Evolutionary conservation across 192 early-diverging fungal genomes (phyloP), one percentile per base, ranked within the genome.

Genomic region (Geosiphon pyriformis): DNA sequence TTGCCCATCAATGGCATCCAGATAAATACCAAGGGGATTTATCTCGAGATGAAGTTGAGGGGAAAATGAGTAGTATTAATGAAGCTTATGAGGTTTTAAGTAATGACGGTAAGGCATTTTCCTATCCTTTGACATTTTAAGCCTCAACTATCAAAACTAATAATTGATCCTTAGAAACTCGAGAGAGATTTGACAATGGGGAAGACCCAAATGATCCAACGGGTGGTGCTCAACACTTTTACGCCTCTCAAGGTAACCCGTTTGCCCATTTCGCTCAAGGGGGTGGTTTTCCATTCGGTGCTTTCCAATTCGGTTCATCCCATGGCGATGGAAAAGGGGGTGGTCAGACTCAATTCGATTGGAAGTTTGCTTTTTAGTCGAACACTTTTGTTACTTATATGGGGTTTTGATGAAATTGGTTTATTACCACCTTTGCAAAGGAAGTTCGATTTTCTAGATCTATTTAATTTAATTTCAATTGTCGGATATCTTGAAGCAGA

Each of bases 51-150:
- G 70, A 87, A 57, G 94, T 92, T 11, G 83, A 88, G 59, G 82
- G 79, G 70, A 94, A 92, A 82, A 97, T 97, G 94, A 83, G 88
- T 18, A 88, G 90, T 20, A 89, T 98, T 65, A 97, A 98, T 69
- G 83, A 88, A 70, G 95, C 96, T 2, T 92, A 95, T 74, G 90
- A 94, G 81, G 87, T 95, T 1, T 77, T 92, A 71, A 84, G 72
- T 65, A 77, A 90, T 69, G 82, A 84, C 49, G 85, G 74, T 76
- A 72, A 68, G 51, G 46, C n/a, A n/a, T n/a, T n/a, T n/a, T n/a
- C n/a, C n/a, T n/a, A n/a, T n/a, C n/a, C n/a, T n/a, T n/a, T n/a
- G n/a, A n/a, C n/a, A n/a, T n/a, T n/a, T n/a, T n/a, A n/a, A n/a
- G n/a, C n/a, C n/a, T n/a, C n/a, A n/a, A n/a, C n/a, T n/a, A n/a